A percentile compares a stretch with the other conserved stretches of the same genome.
Evolutionary conservation across 2,329 filamentous ascomycete genomes (phyloP).

Genomic region (Tolypocladium cylindrosporum): DNA sequence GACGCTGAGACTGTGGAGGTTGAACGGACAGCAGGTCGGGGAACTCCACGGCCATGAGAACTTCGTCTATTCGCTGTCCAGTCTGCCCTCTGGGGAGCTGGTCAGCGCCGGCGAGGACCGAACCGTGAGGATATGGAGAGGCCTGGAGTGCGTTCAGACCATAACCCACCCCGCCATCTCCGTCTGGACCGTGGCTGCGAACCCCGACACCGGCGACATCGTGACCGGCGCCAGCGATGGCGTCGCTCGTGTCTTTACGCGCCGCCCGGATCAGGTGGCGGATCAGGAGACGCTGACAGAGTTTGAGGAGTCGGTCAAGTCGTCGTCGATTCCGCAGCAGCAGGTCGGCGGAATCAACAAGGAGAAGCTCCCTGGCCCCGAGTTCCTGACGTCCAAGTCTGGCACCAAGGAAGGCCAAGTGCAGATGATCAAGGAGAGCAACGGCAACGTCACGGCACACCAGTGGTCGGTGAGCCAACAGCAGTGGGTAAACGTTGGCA

Average conservation of each 20-base stretch:
- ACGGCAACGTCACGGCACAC: slow-evolving; percentile 77
- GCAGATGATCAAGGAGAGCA: slow-evolving; percentile 75
- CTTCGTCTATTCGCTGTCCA: slow-evolving; percentile 82
- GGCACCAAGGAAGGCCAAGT: slow-evolving; percentile 97
- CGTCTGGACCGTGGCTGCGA: slow-evolving; percentile 87
- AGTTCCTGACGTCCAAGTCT: slow-evolving; percentile 70
- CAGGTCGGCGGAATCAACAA: slow-evolving; percentile 79
- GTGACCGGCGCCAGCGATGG: slow-evolving; percentile 89
- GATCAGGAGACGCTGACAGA: slow-evolving; percentile 55
- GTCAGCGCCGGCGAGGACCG: slow-evolving; percentile 90
- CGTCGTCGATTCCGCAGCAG: slow-evolving; percentile 80
- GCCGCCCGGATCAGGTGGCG: slow-evolving; percentile 59
- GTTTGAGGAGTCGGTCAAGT: slow-evolving; percentile 75
- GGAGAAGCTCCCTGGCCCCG: slow-evolving; percentile 79
- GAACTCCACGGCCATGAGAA: slow-evolving; percentile 83
- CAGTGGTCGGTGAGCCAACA: slow-evolving; percentile 67
- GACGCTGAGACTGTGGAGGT: slow-evolving; percentile 75
- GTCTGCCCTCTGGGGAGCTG: slow-evolving; percentile 73
- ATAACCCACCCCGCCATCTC: slow-evolving; percentile 96
- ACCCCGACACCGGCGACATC: slow-evolving; percentile 75
- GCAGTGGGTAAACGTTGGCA: slow-evolving; percentile 84
- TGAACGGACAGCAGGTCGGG: slow-evolving; percentile 65
- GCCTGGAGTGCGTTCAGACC: slow-evolving; percentile 76
- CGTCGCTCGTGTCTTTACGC: slow-evolving; percentile 73
- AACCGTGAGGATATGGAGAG: slow-evolving; percentile 84